These are phyloP conservation scores for Hypoxylon cercidicola DNA, from an alignment of 495 filamentous ascomycete genomes.

Conservation along the genomic window DNA sequence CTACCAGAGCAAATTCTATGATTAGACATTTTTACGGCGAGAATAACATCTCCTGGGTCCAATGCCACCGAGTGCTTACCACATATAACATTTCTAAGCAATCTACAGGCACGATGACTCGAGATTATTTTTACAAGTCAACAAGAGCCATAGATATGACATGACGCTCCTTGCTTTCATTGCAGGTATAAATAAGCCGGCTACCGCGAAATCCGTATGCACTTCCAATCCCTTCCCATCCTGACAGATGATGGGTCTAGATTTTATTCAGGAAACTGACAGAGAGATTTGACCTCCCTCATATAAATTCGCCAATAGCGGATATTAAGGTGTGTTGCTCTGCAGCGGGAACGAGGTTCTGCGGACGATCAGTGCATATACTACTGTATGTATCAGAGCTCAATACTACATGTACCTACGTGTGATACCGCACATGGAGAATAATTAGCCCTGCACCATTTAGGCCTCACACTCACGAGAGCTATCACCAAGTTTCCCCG, in stretches of 20 bases:
- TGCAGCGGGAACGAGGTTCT: constrained; percentile 34
- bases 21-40: constrained; percentile 8
- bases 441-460: constrained; percentile 1
- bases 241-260: background rate
- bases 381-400: background rate
- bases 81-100: too few species aligned
- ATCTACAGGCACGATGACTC: too few species aligned
- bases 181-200: background rate
- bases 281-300: background rate
- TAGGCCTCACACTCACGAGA: background rate
- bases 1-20: background rate
- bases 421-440: background rate
- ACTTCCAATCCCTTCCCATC: background rate
- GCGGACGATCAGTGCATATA: constrained; percentile 35
- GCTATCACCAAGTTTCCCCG: constrained; percentile 27
- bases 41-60: too few species aligned
- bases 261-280: background rate
- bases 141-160: background rate
- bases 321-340: constrained; percentile 31
- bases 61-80: too few species aligned
- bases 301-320: constrained; percentile 1
- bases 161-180: background rate
- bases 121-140: constrained; percentile 21
- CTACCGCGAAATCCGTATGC: background rate
- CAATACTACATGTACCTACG: background rate